Conservation (phyloP, 441 rosid species). For the Syzygium malaccense region DNA sequence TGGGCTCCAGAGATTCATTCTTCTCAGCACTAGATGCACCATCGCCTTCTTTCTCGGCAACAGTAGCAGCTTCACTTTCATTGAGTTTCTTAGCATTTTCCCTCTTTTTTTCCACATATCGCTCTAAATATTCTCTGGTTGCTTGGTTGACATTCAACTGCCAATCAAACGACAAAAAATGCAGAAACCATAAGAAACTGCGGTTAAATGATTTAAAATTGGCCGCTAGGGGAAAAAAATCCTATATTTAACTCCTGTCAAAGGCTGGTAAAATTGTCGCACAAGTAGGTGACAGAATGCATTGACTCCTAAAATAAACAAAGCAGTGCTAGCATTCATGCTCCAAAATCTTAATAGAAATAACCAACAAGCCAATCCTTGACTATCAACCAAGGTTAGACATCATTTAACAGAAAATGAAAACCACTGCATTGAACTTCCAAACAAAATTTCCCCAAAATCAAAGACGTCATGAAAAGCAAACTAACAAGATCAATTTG, state of each 20-base stretch:
- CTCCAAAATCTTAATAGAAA: not conserved
- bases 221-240: not conserved
- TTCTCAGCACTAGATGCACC: conserved; percentile 29
- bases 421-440: not conserved
- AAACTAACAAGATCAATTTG: not conserved
- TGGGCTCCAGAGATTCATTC: conserved; percentile 25
- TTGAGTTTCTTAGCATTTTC: conserved; percentile 59
- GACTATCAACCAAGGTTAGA: not conserved
- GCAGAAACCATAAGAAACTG: not conserved
- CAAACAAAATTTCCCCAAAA: not conserved
- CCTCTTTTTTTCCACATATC: conserved; percentile 74
- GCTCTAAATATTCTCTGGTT: conserved; percentile 75
- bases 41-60: conserved; percentile 38
- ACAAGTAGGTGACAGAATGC: not conserved
- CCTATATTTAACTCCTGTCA: not conserved
- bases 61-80: conserved; percentile 36
- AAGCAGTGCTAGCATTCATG: not conserved
- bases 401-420: not conserved
- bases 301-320: not conserved
- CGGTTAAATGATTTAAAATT: not conserved
- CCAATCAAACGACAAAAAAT: conserved; percentile 8
- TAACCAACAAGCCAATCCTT: not conserved
- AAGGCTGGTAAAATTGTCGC: not conserved
- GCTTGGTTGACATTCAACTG: conserved; percentile 93
- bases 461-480: not conserved